Conservation (phyloP, 2,329 filamentous ascomycete species). For the Sporothrix schenckii region DNA sequence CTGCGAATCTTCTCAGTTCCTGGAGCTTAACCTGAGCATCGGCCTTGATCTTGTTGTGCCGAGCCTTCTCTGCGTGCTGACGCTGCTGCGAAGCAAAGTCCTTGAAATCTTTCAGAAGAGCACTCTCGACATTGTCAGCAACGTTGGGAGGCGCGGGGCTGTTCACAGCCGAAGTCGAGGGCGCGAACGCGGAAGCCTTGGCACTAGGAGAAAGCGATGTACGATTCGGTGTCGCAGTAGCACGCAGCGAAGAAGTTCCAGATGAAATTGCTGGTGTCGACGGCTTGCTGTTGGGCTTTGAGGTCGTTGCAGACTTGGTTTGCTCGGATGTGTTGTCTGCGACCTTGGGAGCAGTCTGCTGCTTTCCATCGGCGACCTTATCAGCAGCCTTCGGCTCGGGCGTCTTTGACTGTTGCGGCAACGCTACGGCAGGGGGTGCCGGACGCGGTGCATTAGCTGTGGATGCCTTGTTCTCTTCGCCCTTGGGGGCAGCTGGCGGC, state of each 20-base stretch:
- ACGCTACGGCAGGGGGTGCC: slow-evolving; percentile 39
- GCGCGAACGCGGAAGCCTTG: slow-evolving; percentile 39
- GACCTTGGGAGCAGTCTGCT: slow-evolving; percentile 16
- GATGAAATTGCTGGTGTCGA: slow-evolving; percentile 20
- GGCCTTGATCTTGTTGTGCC: slow-evolving; percentile 61
- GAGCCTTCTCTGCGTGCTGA: slow-evolving; percentile 58
- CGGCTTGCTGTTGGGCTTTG: slow-evolving; percentile 2
- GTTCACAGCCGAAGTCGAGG: slow-evolving; percentile 33
- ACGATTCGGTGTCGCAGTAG: slow-evolving; percentile 48
- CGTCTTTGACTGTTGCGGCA: slow-evolving; percentile 41
- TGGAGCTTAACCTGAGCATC: slow-evolving; percentile 93
- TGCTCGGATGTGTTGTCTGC: neutral
- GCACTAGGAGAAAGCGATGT: slow-evolving; percentile 47
- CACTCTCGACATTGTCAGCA: slow-evolving; percentile 63
- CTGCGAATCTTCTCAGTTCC: slow-evolving; percentile 92
- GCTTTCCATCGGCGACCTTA: slow-evolving; percentile 38
- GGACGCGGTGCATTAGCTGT: slow-evolving; percentile 34
- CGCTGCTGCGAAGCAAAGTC: slow-evolving; percentile 63
- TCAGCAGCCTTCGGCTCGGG: slow-evolving; percentile 42
- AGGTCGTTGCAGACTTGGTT: slow-evolving; percentile 20
- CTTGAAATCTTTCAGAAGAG: slow-evolving; percentile 66
- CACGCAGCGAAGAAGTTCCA: slow-evolving; percentile 34
- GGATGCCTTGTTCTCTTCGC: slow-evolving; percentile 44
- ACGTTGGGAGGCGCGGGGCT: slow-evolving; percentile 53
- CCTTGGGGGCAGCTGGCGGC: slow-evolving; percentile 45